Percentiles rank a stretch among this genome's conserved stretches.
phyloP scores from a whole-genome alignment of 192 early-diverging fungal genomes.

The Podila epigama region DNA sequence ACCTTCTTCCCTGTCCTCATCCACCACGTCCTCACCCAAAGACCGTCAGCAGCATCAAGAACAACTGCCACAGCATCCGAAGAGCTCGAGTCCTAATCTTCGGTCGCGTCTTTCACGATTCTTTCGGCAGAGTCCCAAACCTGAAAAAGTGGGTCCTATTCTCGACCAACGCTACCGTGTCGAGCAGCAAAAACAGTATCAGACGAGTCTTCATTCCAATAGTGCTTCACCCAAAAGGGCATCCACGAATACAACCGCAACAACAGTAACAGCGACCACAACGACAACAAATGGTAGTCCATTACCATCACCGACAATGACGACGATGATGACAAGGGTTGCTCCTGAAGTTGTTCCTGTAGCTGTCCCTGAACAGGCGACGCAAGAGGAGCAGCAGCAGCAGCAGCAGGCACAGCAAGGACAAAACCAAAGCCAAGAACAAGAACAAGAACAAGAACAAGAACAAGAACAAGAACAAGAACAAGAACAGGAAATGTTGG shows the following conservation, averaged over 20 bases:
- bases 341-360: too few species aligned
- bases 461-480: background rate
- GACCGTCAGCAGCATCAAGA: background rate
- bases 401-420: slow-evolving; percentile 1
- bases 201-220: background rate
- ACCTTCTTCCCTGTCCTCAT: too few species aligned
- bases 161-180: slow-evolving; percentile 11
- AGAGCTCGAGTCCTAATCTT: slow-evolving; percentile 14
- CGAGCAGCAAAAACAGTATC: slow-evolving; percentile 9
- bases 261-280: background rate
- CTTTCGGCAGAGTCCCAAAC: slow-evolving; percentile 19
- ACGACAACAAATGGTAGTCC: background rate
- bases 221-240: background rate
- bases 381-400: background rate
- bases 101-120: slow-evolving; percentile 27
- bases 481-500: background rate
- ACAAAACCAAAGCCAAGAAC: background rate
- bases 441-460: background rate
- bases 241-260: background rate
- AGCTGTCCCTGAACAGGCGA: too few species aligned
- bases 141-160: background rate
- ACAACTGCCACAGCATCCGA: too few species aligned
- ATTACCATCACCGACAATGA: background rate
- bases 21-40: background rate
- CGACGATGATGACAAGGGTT: background rate